Evolutionary conservation across 73 alveolate species (phyloP), one percentile per base, ranked within the genome.

Genomic region (Tetrahymena elliotti): DNA sequence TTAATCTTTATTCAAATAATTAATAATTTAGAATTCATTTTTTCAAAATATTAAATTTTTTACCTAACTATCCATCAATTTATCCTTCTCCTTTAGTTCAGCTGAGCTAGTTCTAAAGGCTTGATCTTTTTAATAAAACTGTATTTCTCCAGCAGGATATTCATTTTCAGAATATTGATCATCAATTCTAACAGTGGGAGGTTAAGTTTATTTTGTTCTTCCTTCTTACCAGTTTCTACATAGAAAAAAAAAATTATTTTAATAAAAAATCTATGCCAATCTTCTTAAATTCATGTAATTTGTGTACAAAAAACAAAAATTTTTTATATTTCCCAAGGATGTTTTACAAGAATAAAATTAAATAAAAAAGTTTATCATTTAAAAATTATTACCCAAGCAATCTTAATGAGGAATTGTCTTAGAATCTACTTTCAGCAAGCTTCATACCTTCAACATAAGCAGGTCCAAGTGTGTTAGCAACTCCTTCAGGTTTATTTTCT

Each of bases 41-140:
- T 68, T 3, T n/a, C n/a, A n/a, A n/a, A n/a, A n/a, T 11, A 24
- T 47, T 1, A 68, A 68, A 3, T 68, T 22, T 5, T 68, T 68
- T 68, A 68, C 88, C 36, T 68, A 31, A 10, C 22, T 6, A 68
- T 68, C 38, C 88, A 68, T 68, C 36, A 68, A 11, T 68, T 68
- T 68, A 93, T 99, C 99, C 84, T 96, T 95, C 96, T 98, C 99
- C 93, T 97, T 97, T 95, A 96, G 88, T 97, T 99, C 99, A 54
- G 97, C 99, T 68, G 83, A 93, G 18, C 98, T 97, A 1, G 97
- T 95, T 93, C 99, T 96, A 94, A 95, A 93, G 15, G 98, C 93
- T 54, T 98, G 96, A 52, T 96, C 98, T 38, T 97, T 98, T 40
- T 98, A 93, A 94, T 99, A 99, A 68, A 97, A 99, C 40, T 93